Evolutionary conservation across 441 rosid species (phyloP), one percentile per base, ranked within the genome.

Genomic region (Gossypium davidsonii): DNA sequence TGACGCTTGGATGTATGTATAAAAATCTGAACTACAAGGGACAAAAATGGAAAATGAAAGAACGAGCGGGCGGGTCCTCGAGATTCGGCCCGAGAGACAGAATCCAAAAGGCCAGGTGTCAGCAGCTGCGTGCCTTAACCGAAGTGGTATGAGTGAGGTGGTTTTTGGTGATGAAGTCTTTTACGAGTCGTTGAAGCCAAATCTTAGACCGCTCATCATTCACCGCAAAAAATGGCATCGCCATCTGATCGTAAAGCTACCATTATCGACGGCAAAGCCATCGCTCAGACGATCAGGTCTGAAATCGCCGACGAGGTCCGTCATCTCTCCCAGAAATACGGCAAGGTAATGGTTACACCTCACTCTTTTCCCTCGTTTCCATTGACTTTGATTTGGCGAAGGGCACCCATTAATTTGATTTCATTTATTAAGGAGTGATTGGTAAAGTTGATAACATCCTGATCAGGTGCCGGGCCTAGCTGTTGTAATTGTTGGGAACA

Each of bases 391-490:
- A 15, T 67, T 15, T 26, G n/a, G 56, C 12, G 31, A 39, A 63
- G 23, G 26, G n/a, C 18, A 6, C 39, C 39, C 49, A 63, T 9
- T 18, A 51, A 51, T 26, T 67, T 9, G 23, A 49, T 28, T 49
- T 46, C 56, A 23, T 12, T 6, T 26, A 42, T 25, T 34, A 34
- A 6, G 8, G n/a, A 11, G 46, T 21, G 56, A 67, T 26, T n/a
- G 57, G 42, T 12, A 67, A 26, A n/a, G 7, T 15, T 67, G 21
- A 67, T 67, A 26, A 25, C 51, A 26, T 44, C 71, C 5, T 67
- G 56, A 23, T 76, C 81, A 91, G 96, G 95, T 90, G 52, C 97
- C 97, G 39, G 97, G 97, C 52, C 77, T 94, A 75, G 97, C 97
- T 5, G 96, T 94, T 20, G 92, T 90, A 67, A 88, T 91, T 52